These are phyloP conservation scores for Cordyceps pruinosa DNA, from an alignment of 2,329 filamentous ascomycete genomes.

Conservation along the genomic window DNA sequence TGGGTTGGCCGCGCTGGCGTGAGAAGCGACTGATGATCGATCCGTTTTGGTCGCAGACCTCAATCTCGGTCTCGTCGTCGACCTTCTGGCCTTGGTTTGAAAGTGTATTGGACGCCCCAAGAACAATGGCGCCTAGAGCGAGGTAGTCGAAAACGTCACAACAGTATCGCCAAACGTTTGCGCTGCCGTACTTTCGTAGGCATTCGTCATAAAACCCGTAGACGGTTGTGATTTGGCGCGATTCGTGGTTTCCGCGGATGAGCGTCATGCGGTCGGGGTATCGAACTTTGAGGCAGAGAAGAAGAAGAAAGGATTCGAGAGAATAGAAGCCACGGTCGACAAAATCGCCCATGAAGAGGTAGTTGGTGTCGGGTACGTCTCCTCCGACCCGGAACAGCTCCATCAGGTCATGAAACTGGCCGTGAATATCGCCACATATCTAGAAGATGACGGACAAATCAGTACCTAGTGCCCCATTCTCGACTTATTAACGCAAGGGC, in stretches of 20 bases:
- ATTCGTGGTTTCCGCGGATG: constrained; percentile 93
- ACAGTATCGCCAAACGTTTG: constrained; percentile 95
- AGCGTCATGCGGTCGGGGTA: constrained; percentile 96
- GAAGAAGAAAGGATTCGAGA: constrained; percentile 89
- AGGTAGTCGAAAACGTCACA: constrained; percentile 98
- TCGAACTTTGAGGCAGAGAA: constrained; percentile 92
- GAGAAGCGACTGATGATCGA: constrained; percentile 69
- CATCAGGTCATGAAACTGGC: constrained; percentile 95
- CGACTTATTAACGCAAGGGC: not conserved
- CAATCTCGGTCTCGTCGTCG: constrained; percentile 79
- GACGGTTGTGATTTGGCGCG: constrained; percentile 91
- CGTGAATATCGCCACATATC: constrained; percentile 96
- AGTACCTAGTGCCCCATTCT: not conserved
- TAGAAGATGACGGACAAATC: constrained; percentile 24
- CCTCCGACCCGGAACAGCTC: constrained; percentile 91
- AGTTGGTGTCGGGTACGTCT: constrained; percentile 91
- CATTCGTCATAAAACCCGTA: constrained; percentile 99
- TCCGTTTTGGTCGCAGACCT: constrained; percentile 81
- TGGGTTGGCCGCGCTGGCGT: constrained; percentile 33
- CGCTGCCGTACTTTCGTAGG: constrained; percentile 88
- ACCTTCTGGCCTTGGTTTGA: constrained; percentile 39
- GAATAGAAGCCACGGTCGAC: constrained; percentile 98
- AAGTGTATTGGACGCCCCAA: constrained; percentile 71
- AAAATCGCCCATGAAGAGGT: constrained; percentile 97
- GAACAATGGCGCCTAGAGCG: constrained; percentile 78